Evolutionary conservation across 306 rosid species (phyloP).

Genomic region (Fragaria vesca): DNA sequence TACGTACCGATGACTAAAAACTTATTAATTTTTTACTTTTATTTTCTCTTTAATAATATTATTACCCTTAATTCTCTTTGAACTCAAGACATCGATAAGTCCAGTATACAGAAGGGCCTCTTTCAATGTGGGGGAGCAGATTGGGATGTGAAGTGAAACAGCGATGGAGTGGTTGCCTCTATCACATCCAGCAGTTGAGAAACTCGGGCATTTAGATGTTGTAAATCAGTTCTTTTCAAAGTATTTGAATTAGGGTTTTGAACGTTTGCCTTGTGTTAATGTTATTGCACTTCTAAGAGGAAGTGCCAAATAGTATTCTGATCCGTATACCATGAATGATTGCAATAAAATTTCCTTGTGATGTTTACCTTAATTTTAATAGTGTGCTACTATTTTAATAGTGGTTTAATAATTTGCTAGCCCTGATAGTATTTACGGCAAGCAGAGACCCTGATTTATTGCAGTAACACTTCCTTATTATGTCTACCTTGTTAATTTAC

Average conservation of each 20-base stretch:
- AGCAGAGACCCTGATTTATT: neutral
- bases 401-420: too few species aligned
- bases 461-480: neutral
- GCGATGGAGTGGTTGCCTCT: neutral
- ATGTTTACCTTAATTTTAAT: neutral
- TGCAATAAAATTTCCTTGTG: neutral
- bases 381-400: neutral
- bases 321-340: neutral
- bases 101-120: neutral
- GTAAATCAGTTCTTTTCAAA: neutral
- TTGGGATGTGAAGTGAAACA: neutral
- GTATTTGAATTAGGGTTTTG: constrained; percentile 5
- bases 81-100: neutral
- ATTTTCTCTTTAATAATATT: neutral
- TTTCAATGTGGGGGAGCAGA: neutral
- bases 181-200: neutral
- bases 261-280: neutral
- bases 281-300: neutral
- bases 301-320: neutral
- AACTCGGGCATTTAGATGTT: neutral
- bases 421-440: too few species aligned
- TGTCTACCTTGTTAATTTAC: too few species aligned
- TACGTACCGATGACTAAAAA: neutral
- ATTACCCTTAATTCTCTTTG: neutral
- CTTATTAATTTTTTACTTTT: neutral